A percentile compares a stretch with the other conserved stretches of the same genome.
These are phyloP conservation scores for Linderniella brevidens DNA, from an alignment of 257 asterid genomes.

Conservation along the genomic window DNA sequence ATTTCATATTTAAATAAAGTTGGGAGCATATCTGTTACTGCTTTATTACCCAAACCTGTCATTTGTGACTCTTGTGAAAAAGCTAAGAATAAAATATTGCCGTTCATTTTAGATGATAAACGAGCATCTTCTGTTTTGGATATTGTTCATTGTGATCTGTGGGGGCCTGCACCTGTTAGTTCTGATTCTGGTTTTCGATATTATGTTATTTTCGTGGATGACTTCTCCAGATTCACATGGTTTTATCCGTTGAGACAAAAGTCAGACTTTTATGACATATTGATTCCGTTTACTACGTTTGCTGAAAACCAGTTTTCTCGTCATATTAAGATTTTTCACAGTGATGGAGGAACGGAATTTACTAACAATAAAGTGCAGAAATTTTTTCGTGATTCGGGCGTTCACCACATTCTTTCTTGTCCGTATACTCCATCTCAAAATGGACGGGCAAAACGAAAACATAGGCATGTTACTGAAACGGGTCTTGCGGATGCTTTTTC, in stretches of 20 bases:
- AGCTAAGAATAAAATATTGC: background rate
- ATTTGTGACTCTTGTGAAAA: constrained; percentile 3
- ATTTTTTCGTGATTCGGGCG: background rate
- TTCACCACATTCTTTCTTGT: background rate
- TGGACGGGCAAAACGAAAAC: background rate
- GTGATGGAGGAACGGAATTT: constrained; percentile 8
- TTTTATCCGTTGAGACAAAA: constrained; percentile 4
- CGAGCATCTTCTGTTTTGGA: constrained; percentile 1
- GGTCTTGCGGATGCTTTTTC: background rate
- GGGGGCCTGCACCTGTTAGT: constrained; percentile 1
- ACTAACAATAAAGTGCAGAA: background rate
- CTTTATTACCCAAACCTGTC: background rate
- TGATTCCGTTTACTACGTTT: background rate
- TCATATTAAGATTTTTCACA: background rate
- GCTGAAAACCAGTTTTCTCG: constrained; percentile 2
- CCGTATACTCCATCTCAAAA: background rate
- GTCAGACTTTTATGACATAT: background rate
- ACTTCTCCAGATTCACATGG: constrained; percentile 6
- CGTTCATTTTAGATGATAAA: background rate
- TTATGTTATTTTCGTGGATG: constrained; percentile 11
- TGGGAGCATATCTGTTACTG: background rate
- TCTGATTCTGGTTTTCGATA: background rate
- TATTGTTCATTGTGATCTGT: constrained; percentile 6
- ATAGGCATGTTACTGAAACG: background rate
- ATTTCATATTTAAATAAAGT: background rate